Base-by-base conservation (phyloP, 2,329 filamentous ascomycete species). In the Dothideomycetes sp. region DNA sequence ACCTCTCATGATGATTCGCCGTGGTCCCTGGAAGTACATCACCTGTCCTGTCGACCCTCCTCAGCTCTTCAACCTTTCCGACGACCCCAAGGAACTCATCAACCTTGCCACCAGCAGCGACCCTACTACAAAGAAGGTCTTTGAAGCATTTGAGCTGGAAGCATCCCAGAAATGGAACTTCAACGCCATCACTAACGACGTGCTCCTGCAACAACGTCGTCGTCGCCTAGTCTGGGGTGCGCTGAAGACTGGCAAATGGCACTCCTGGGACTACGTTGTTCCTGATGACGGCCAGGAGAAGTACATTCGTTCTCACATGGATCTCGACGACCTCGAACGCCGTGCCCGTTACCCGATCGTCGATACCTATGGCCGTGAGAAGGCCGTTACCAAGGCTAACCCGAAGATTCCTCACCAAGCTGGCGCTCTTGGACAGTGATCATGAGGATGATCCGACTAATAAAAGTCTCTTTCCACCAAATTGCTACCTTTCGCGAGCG, bases 1-100 rank as follows among this genome's bases (percentile, higher is more conserved):
- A 4, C 88, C 88, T 1, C 75, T 93, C 43, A 85, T 94, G 71
- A 95, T 95, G 88, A 95, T 95, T 56, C 80, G 84, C 44, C 80
- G 86, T 41, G 85, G 85, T 7, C 71, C 74, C 33, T 95, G 85
- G 85, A 95, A 95, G 69, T 94, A 87, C 61, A 78, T 91, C 49
- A 86, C 76, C 48, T 94, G 86, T 54, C 79, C 87, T 5, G 80
- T 80, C 16, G 88, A 95, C 56, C 80, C 82, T 22, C 80, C 84
- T 20, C 85, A 91, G 65, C 74, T 95, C 10, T 95, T 78, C 69
- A 83, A 95, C 62, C 69, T 95, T 5, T 68, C 70, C 31, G 62
- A 68, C 15, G 88, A 95, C 54, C 85, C 86, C 0, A 64, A 78
- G 23, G 86, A 94, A 64, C 62, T 85, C n/a, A 65, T 72, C 49